These are phyloP conservation scores for Schizothecium vesticola DNA, from an alignment of 495 filamentous ascomycete genomes.

Conservation along the genomic window DNA sequence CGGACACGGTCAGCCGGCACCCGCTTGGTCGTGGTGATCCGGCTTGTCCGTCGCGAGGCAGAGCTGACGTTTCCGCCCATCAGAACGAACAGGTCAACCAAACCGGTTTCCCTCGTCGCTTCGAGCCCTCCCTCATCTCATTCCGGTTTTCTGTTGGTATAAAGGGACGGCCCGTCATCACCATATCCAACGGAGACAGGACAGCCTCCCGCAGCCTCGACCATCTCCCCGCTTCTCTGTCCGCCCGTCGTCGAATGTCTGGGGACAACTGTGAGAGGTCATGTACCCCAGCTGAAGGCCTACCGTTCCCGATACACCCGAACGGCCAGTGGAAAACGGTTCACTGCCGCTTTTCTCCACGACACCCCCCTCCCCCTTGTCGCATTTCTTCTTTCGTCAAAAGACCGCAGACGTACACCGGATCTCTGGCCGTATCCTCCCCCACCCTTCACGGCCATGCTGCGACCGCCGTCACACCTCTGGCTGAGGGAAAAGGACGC, in stretches of 20 bases:
- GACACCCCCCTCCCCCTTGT: not conserved
- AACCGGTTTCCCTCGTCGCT: not conserved
- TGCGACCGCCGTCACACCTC: slow-evolving; percentile 10
- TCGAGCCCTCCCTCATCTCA: not conserved
- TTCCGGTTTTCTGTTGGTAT: not conserved
- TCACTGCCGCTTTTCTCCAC: not conserved
- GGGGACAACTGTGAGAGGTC: not conserved
- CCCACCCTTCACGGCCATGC: slow-evolving; percentile 4
- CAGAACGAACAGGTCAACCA: not conserved
- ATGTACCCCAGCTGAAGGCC: not conserved
- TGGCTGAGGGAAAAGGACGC: not conserved
- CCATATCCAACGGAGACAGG: not conserved
- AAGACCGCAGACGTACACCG: not conserved
- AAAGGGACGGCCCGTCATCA: not conserved
- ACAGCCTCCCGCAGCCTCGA: not conserved
- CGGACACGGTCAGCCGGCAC: not conserved
- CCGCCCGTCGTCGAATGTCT: not conserved
- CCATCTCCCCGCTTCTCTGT: not conserved
- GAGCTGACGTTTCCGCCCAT: not conserved
- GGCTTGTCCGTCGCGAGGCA: slow-evolving; percentile 1
- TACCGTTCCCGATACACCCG: not conserved
- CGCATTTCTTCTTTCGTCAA: not conserved
- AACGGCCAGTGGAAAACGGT: not conserved
- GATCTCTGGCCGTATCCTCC: not conserved
- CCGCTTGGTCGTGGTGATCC: not conserved